Percentiles rank a stretch among this genome's conserved stretches.
Conservation (phyloP, 257 asterid genomes). For the Solanum chilense region DNA sequence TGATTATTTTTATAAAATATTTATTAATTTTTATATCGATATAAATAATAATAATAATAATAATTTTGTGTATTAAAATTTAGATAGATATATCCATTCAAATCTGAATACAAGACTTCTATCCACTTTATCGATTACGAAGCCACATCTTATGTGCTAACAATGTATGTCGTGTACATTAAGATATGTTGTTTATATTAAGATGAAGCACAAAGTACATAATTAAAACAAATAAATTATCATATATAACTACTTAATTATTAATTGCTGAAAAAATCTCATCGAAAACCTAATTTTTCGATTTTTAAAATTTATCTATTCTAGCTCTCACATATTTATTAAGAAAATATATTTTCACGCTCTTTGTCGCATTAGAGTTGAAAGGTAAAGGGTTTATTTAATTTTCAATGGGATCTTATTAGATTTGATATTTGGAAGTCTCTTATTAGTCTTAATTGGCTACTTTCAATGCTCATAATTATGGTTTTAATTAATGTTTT, state of each 20-base stretch:
- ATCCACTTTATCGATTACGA: not conserved
- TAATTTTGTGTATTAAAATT: not conserved
- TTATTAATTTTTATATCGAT: rapidly evolving
- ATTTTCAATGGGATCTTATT: not conserved
- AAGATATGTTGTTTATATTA: not conserved
- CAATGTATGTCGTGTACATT: not conserved
- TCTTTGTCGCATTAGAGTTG: not conserved
- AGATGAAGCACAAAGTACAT: not conserved
- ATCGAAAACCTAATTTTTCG: rapidly evolving
- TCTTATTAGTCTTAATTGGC: not conserved
- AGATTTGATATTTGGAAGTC: not conserved
- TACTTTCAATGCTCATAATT: not conserved
- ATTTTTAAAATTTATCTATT: not conserved
- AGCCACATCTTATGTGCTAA: not conserved
- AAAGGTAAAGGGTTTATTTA: not conserved
- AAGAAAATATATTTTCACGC: not conserved
- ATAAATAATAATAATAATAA: not conserved
- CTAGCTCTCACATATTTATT: not conserved
- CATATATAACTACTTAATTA: not conserved
- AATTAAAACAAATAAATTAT: too few species aligned
- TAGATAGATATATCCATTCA: not conserved
- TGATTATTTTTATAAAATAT: not conserved
- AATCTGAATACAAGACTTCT: not conserved
- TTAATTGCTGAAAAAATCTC: not conserved
- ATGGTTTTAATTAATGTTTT: not conserved